Evolutionary conservation across 2,329 filamentous ascomycete genomes (phyloP), one percentile per base, ranked within the genome.

Genomic region (Calonectria hongkongensis): DNA sequence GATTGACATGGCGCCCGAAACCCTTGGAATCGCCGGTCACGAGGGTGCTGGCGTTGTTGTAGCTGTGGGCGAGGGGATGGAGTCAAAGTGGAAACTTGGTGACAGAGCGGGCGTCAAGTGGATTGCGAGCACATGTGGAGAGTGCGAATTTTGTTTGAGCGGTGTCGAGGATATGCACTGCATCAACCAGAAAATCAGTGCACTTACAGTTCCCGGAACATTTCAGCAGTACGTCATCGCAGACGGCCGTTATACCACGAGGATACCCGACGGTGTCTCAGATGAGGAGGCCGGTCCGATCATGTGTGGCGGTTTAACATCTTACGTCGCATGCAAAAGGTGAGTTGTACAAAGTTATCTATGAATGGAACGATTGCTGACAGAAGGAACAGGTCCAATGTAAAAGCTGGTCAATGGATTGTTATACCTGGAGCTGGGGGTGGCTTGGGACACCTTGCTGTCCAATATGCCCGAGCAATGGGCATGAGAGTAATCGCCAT

Each of bases 151-250:
- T 88, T 98, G 95, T 86, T 91, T 92, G 80, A 89, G 92, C 10
- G 77, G 78, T 73, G 84, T 90, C 16, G 93, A 97, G 79, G 95
- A 98, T 84, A 93, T 95, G 1, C 92, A 97, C 4, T 98, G 95
- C 85, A 84, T 89, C 1, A 87, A 93, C 47, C 92, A 94, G 9
- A 86, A 89, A 10, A 90, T 97, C 41, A 97, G 94, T 1, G 95
- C 95, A 39, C 97, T 96, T 87, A 97, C 94, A 0, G 94, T 96
- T 79, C 93, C 97, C 80, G 95, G 95, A 21, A 92, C 92, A 10
- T 98, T 98, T 88, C 95, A 98, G 86, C 92, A 98, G 86, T 98
- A 97, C 86, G 90, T 89, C 81, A 90, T 98, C 79, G 95, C 92
- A 73, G 96, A 97, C 82, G 95, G 94, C 2, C 91, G 92, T 16